These are phyloP conservation scores for Rhizopus delemar DNA, from an alignment of 371 early-diverging fungal species.

Conservation along the genomic window DNA sequence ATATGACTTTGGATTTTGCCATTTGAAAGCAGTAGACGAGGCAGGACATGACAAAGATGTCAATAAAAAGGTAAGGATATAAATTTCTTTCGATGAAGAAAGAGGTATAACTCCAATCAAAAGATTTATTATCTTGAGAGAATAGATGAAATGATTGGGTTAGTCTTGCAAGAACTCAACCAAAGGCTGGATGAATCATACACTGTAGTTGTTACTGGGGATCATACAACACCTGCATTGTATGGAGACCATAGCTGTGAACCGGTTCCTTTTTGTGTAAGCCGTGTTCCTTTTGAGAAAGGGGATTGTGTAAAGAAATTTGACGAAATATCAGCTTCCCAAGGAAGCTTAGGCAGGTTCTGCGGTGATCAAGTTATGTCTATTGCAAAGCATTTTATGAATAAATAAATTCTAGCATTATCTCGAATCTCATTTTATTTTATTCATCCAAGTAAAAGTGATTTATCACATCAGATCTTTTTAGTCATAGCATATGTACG, in stretches of 20 bases:
- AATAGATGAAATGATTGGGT: slow-evolving; percentile 48
- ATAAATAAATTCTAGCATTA: neutral
- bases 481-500: no score
- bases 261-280: slow-evolving; percentile 51
- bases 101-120: neutral
- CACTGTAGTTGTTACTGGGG: slow-evolving; percentile 51
- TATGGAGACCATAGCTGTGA: slow-evolving; percentile 56
- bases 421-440: no score
- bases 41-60: slow-evolving; percentile 52
- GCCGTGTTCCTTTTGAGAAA: slow-evolving; percentile 7
- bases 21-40: slow-evolving; percentile 60
- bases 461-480: no score
- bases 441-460: no score
- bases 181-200: slow-evolving; percentile 30
- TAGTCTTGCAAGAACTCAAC: slow-evolving; percentile 24
- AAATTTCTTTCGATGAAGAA: no score
- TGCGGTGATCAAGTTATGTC: slow-evolving; percentile 46
- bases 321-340: slow-evolving; percentile 34
- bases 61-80: slow-evolving; percentile 31
- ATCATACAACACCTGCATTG: slow-evolving; percentile 54
- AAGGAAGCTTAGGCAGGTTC: slow-evolving; percentile 46
- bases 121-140: slow-evolving; percentile 41
- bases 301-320: slow-evolving; percentile 32
- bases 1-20: slow-evolving; percentile 55
- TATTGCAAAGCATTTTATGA: slow-evolving; percentile 37